Percentiles rank a stretch among this genome's conserved stretches.
These are phyloP conservation scores for Colletotrichum sp. DNA, from an alignment of 2,329 filamentous ascomycete species.

Conservation along the genomic window DNA sequence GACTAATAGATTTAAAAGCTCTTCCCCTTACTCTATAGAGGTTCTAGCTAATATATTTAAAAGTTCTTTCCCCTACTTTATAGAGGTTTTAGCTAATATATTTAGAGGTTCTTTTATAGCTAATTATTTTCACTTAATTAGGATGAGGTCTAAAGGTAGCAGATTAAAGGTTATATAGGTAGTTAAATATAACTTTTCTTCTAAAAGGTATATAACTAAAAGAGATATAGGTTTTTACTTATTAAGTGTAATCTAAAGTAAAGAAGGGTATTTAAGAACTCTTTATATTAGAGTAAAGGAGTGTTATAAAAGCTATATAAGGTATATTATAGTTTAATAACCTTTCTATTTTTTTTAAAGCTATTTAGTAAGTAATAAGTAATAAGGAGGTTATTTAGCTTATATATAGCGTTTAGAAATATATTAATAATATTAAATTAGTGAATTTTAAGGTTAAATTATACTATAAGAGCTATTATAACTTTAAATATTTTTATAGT, in stretches of 20 bases:
- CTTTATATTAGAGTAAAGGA: neutral
- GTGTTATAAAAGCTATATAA: neutral
- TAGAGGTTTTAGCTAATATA: too few species aligned
- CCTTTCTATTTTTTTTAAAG: neutral
- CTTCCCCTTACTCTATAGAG: too few species aligned
- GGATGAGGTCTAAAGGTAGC: too few species aligned
- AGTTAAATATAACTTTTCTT: too few species aligned
- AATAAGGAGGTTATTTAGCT: neutral
- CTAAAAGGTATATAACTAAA: neutral
- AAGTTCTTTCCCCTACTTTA: too few species aligned
- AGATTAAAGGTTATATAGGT: too few species aligned
- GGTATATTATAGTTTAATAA: neutral
- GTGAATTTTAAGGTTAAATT: neutral
- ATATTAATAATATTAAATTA: neutral
- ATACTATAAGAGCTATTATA: neutral
- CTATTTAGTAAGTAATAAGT: neutral
- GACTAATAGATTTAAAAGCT: too few species aligned
- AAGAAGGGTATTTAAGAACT: neutral
- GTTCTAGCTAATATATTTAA: too few species aligned
- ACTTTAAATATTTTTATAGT: neutral
- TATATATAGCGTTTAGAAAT: neutral
- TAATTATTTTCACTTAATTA: too few species aligned
- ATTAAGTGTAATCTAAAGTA: neutral
- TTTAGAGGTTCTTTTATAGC: too few species aligned
- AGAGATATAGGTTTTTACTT: neutral